phyloP scores from a whole-genome alignment of 1,139 yeast genomes.

The Candida smagusa region DNA sequence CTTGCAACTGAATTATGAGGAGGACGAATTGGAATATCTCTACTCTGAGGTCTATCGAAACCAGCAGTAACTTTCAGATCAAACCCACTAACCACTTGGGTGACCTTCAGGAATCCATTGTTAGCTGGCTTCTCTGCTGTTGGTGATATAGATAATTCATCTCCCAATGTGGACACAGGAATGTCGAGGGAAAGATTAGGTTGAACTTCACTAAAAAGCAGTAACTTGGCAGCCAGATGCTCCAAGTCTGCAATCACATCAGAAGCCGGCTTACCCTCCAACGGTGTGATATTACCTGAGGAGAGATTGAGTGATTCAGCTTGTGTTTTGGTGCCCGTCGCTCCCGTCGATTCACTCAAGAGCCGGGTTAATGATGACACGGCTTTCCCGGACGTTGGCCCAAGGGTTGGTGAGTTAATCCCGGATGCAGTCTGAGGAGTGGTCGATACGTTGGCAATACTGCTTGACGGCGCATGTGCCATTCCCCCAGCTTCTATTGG shows the following conservation, averaged over 20 bases:
- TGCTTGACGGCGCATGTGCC: too few relatives aligned
- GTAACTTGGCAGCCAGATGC: constrained; percentile 4
- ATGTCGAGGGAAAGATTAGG: not conserved
- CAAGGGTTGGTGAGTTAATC: constrained; percentile 3
- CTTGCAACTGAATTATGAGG: constrained; percentile 25
- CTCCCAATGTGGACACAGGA: not conserved
- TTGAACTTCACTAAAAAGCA: not conserved
- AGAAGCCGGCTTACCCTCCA: not conserved
- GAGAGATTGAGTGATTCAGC: constrained; percentile 20
- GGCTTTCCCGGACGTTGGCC: constrained; percentile 1
- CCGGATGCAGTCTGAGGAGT: not conserved
- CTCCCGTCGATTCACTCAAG: constrained; percentile 36
- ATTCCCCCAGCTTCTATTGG: too few relatives aligned
- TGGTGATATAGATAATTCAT: not conserved
- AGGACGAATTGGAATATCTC: constrained; percentile 25
- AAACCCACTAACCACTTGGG: constrained; percentile 18
- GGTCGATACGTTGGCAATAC: too few relatives aligned
- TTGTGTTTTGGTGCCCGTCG: constrained; percentile 23
- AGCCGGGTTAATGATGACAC: constrained; percentile 43
- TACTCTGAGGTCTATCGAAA: constrained; percentile 7
- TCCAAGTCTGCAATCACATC: constrained; percentile 4
- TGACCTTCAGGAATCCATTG: constrained; percentile 1
- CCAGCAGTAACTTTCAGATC: constrained; percentile 11
- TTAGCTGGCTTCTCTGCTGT: not conserved
- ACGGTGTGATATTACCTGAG: constrained; percentile 14